These are phyloP conservation scores for Penicillium sp. DNA, from an alignment of 2,329 filamentous ascomycete genomes.

Conservation along the genomic window DNA sequence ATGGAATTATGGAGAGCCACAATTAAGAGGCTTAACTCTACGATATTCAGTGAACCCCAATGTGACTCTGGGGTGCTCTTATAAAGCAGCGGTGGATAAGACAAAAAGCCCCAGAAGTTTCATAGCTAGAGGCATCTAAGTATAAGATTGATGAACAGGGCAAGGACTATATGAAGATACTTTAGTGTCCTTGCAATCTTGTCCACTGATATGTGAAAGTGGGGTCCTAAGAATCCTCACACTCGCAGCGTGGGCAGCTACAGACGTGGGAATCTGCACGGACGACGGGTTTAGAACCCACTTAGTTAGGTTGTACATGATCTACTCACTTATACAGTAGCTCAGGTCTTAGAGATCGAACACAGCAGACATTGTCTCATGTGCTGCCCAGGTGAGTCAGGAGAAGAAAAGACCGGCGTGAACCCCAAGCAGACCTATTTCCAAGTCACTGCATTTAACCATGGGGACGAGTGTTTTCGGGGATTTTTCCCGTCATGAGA, in stretches of 20 bases:
- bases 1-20: no score
- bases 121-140: no score
- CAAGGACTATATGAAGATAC: not conserved
- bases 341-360: not conserved
- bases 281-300: slow-evolving; percentile 12
- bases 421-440: not conserved
- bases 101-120: not conserved
- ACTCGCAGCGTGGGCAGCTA: slow-evolving; percentile 3
- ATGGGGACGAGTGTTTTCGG: not conserved
- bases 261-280: slow-evolving; percentile 11
- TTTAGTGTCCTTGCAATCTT: not conserved
- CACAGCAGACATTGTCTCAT: not conserved
- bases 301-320: slow-evolving; percentile 10
- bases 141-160: not conserved
- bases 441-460: not conserved
- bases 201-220: slow-evolving; percentile 2
- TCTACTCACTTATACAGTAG: slow-evolving; percentile 2
- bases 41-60: no score
- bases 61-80: no score
- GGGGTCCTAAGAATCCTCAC: slow-evolving; percentile 4
- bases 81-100: no score
- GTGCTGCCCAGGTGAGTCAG: no score
- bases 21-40: no score
- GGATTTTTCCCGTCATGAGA: not conserved
- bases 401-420: not conserved